These are phyloP conservation scores for Jaltomata sinuosa DNA, from an alignment of 257 asterid species.

Conservation along the genomic window DNA sequence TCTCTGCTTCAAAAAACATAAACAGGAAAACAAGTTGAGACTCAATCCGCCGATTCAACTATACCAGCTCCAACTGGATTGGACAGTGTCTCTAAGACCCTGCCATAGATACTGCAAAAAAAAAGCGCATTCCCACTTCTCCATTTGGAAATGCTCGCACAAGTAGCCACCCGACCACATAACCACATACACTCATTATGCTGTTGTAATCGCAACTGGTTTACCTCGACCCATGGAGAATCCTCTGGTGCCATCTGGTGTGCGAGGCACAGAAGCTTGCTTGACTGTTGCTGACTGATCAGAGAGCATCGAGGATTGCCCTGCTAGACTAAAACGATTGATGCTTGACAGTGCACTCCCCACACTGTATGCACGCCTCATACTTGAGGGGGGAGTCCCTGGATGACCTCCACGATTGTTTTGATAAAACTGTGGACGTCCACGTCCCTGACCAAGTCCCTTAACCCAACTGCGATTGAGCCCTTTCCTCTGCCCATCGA, in stretches of 20 bases:
- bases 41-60: neutral
- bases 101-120: neutral
- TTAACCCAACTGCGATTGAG: conserved; percentile 29
- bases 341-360: neutral
- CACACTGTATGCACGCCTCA: conserved; percentile 5
- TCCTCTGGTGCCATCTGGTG: conserved; percentile 95
- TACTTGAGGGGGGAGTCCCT: conserved; percentile 15
- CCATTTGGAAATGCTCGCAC: neutral
- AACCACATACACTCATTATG: conserved; percentile 4
- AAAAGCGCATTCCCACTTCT: neutral
- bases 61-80: neutral
- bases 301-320: neutral
- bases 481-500: conserved; percentile 33
- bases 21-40: neutral
- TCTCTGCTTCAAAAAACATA: neutral
- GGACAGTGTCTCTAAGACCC: neutral
- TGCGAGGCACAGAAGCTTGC: conserved; percentile 65
- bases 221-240: conserved; percentile 95
- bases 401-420: conserved; percentile 22
- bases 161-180: neutral
- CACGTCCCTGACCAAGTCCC: conserved; percentile 25
- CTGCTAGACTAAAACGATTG: conserved; percentile 5
- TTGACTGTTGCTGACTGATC: conserved; percentile 33
- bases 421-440: conserved; percentile 22
- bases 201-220: conserved; percentile 34